Base-by-base conservation (phyloP, 1,284 basidiomycete species). In the Sporisorium exsertum region DNA sequence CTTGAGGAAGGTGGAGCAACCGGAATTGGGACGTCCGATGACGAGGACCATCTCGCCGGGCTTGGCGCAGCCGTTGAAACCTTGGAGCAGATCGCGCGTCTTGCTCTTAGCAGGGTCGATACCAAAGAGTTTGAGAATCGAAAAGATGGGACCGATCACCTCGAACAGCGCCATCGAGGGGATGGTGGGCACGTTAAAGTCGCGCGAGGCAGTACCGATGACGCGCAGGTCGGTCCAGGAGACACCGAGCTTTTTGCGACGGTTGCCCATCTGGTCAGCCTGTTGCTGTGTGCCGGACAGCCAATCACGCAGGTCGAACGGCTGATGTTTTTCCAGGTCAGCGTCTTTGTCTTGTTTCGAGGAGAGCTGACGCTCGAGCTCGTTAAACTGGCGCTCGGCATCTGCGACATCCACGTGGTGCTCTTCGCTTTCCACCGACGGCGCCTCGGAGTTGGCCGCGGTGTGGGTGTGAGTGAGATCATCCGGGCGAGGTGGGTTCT, bases 21-120 rank as follows among this genome's bases (percentile, higher is more conserved):
- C 92, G 0, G 91, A 89, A 3, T 91, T 92, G n/a, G 93, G 93
- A 55, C 91, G 90, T 8, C 93, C 93, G 5, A 94, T 88, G n/a
- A 94, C 92, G 52, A 83, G 78, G 3, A 80, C 66, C 80, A 82
- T 83, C 72, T 83, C 81, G 37, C 81, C 80, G 0, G 81, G 80
- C 22, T 70, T 67, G 7, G 74, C 75, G 26, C 58, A 70, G 22
- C 81, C 81, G 45, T 63, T 62, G 60, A 83, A 79, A 35, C 64
- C 75, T 26, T 77, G 58, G 12, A 82, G 53, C 24, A 80, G 59
- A 33, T 68, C 51, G 5, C 65, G 22, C 9, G 69, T 77, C 47
- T 72, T 72, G 27, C 22, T 55, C 63, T 76, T 76, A 7, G 67
- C 46, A 0, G 71, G 71, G 32, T 79, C 63, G 49, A 71, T 52